Conservation (phyloP, 345 rosid species). For the Garcia nutans region DNA sequence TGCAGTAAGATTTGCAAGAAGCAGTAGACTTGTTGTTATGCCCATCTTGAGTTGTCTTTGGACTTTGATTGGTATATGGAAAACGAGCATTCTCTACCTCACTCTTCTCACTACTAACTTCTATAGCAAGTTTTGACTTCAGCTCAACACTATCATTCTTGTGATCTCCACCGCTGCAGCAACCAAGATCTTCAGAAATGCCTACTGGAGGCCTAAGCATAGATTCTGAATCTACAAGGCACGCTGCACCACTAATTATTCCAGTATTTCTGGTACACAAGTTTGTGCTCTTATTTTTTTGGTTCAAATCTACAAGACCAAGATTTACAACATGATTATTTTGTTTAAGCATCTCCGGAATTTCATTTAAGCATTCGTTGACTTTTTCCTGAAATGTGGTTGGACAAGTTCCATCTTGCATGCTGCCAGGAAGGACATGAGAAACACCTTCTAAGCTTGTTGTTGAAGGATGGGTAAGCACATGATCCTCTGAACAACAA, state of each 20-base stretch:
- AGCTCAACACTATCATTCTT: conserved; percentile 21
- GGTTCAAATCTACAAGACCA: conserved; percentile 15
- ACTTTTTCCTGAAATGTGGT: not conserved
- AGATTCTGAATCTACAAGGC: conserved; percentile 17
- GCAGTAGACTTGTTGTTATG: conserved; percentile 22
- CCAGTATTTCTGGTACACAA: conserved; percentile 2
- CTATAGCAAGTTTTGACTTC: conserved; percentile 16
- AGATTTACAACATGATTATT: conserved; percentile 7
- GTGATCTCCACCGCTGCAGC: conserved; percentile 12
- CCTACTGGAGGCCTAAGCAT: conserved; percentile 12
- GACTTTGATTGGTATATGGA: conserved; percentile 20
- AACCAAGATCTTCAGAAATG: conserved; percentile 19
- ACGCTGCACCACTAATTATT: not conserved
- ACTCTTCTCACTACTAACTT: conserved; percentile 23
- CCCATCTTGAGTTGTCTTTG: conserved; percentile 18
- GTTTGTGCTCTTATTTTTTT: conserved; percentile 4
- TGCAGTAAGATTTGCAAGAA: conserved; percentile 36
- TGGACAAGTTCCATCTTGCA: conserved; percentile 18
- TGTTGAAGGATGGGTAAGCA: conserved; percentile 19
- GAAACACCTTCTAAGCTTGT: conserved; percentile 21
- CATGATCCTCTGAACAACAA: conserved; percentile 25
- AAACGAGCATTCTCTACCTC: conserved; percentile 22
- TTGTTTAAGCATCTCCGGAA: conserved; percentile 15
- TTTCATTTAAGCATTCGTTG: conserved; percentile 8
- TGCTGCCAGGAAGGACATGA: conserved; percentile 6